Conservation (phyloP, 208 protist genomes). For the Acanthamoeba healyi region DNA sequence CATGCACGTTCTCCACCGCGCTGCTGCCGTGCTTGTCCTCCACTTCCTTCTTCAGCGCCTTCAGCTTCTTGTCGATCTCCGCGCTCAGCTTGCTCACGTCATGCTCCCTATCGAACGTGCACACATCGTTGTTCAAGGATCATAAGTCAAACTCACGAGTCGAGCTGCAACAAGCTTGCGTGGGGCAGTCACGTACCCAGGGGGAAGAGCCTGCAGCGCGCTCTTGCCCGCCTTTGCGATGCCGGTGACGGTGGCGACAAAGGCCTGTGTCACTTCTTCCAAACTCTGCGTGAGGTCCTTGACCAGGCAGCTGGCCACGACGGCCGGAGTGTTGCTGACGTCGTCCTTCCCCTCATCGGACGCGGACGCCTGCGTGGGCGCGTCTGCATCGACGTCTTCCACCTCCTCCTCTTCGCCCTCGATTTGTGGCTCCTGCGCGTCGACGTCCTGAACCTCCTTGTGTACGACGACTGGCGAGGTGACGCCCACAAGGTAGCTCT, state of each 20-base stretch:
- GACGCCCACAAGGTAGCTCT: slow-evolving; percentile 28
- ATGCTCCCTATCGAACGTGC: not conserved
- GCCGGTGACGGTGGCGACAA: not conserved
- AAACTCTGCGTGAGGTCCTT: not conserved
- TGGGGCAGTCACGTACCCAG: not conserved
- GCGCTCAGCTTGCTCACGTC: not conserved
- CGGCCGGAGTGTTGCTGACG: not conserved
- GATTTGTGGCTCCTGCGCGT: not conserved
- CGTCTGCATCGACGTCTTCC: not conserved
- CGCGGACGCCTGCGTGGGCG: not conserved
- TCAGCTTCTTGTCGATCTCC: not conserved
- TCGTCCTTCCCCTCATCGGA: not conserved
- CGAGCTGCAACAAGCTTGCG: not conserved
- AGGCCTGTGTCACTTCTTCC: slow-evolving; percentile 4
- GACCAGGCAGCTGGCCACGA: not conserved
- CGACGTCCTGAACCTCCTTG: too few species aligned
- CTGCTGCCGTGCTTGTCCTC: slow-evolving; percentile 6
- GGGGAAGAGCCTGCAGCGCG: not conserved
- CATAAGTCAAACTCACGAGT: not conserved
- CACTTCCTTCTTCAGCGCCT: slow-evolving; percentile 23
- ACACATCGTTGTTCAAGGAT: too few species aligned
- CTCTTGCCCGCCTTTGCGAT: slow-evolving; percentile 15
- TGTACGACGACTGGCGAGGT: not conserved
- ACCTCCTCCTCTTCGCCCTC: not conserved
- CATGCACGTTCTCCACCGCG: slow-evolving; percentile 6